phyloP scores from a whole-genome alignment of 2,329 filamentous ascomycete genomes.

The Exophiala aquamarina region DNA sequence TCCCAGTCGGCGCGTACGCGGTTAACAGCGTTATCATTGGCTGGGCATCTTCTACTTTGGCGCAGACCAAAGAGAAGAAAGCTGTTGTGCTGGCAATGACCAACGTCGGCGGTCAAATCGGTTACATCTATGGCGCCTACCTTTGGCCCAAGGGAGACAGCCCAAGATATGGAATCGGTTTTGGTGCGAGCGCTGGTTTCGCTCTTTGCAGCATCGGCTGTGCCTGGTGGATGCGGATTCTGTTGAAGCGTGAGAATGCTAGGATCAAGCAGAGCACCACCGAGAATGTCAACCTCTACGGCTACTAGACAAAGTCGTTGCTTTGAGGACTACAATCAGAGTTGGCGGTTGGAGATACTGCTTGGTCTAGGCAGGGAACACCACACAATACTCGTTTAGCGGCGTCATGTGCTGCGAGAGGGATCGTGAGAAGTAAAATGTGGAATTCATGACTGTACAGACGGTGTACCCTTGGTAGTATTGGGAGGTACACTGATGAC shows the following conservation, averaged over 20 bases:
- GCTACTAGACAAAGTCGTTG: slow-evolving; percentile 5
- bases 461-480: no score
- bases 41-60: slow-evolving; percentile 58
- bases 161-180: slow-evolving; percentile 34
- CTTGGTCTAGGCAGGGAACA: no score
- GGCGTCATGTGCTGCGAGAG: no score
- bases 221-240: slow-evolving; percentile 6
- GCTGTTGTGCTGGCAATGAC: slow-evolving; percentile 43
- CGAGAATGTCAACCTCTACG: slow-evolving; percentile 16
- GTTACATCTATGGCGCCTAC: slow-evolving; percentile 68
- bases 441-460: no score
- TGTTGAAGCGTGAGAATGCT: slow-evolving; percentile 6
- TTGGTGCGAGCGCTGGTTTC: slow-evolving; percentile 10
- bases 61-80: slow-evolving; percentile 48
- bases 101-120: slow-evolving; percentile 65
- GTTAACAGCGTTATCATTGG: slow-evolving; percentile 44
- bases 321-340: no score
- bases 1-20: slow-evolving; percentile 33
- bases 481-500: no score
- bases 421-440: no score
- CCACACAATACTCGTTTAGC: no score
- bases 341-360: no score
- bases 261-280: slow-evolving; percentile 7
- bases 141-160: slow-evolving; percentile 55
- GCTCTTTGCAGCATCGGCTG: slow-evolving; percentile 1